Evolutionary conservation across 768 basidiomycete species (phyloP).

Genomic region (Lentinus brumalis): DNA sequence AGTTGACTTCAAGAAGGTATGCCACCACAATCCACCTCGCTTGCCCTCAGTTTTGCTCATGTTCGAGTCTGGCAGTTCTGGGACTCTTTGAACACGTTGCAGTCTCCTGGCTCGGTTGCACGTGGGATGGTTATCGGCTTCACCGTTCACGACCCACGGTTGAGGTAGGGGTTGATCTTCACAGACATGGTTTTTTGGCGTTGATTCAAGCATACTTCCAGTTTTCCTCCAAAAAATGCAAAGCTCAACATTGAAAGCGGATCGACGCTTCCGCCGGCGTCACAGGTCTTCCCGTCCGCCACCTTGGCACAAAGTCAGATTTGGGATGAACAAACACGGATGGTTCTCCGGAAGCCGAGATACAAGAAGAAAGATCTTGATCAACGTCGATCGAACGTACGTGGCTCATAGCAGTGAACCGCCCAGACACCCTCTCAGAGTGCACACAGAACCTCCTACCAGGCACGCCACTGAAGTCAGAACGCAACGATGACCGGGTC

Average conservation of each 20-base stretch:
- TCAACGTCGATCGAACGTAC: constrained; percentile 73
- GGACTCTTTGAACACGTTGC: constrained; percentile 58
- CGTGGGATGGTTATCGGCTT: constrained; percentile 79
- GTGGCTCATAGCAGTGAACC: neutral
- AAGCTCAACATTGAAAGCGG: constrained; percentile 40
- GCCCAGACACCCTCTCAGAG: neutral
- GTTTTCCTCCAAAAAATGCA: constrained; percentile 84
- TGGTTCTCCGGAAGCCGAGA: constrained; percentile 55
- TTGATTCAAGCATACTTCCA: constrained; percentile 28
- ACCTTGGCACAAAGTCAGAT: constrained; percentile 66
- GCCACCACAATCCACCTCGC: neutral
- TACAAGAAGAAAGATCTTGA: constrained; percentile 89
- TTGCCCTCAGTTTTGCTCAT: neutral
- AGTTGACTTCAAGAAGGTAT: constrained; percentile 61
- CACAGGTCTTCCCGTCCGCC: constrained; percentile 54
- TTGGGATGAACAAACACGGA: constrained; percentile 67
- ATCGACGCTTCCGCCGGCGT: constrained; percentile 30
- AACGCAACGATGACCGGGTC: constrained; percentile 78
- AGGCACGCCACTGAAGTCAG: constrained; percentile 67
- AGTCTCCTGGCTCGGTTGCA: constrained; percentile 67
- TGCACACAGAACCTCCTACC: constrained; percentile 67
- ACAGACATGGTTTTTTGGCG: neutral
- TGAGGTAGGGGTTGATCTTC: constrained; percentile 55
- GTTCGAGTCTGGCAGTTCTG: constrained; percentile 55
- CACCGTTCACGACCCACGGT: constrained; percentile 81